Base-by-base conservation (phyloP, 139 green algal genomes). In the Zygnema cylindricum region DNA sequence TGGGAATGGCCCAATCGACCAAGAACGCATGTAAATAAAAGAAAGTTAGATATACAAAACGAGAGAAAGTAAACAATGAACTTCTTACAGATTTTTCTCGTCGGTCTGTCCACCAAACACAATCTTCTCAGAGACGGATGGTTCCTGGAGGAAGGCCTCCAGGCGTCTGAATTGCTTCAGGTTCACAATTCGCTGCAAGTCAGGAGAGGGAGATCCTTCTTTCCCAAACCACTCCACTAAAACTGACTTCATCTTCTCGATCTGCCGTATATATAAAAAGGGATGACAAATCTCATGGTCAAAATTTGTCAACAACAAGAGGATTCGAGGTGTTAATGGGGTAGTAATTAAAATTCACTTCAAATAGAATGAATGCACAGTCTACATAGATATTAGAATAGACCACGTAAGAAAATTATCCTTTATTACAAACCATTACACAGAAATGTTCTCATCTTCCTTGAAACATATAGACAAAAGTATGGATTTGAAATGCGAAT, bases 121-220 rank as follows among this genome's bases (percentile, higher is more conserved):
- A 0, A 92, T 83, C 55, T 73, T 42, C 55, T 57, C 35, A 23
- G 7, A 38, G 2, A 41, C 71, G 1, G 32, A 1, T 69, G 78
- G 55, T 32, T 55, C 32, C 25, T 33, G 23, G 0, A 82, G 76
- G 55, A 69, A n/a, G 3, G 35, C 43, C 23, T 63, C 30, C 69
- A 93, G 2, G n/a, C 43, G 77, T 32, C 71, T 69, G 42, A 89
- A 88, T 23, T 85, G 82, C n/a, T 33, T 36, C 30, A 54, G 54
- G 11, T 79, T 85, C 30, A 85, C 76, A 35, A 92, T 83, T 30
- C 86, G 69, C 32, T 69, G 71, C 39, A 92, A 36, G 38, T 86
- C 55, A 36, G 43, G 22, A 42, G 35, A 84, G 55, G 36, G 21
- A n/a, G 41, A 55, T 25, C 76, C 55, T 69, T 90, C 69, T 3